Evolutionary conservation across 1,284 basidiomycete genomes (phyloP), one percentile per base, ranked within the genome.

Genomic region (Fomitopsis palustris): DNA sequence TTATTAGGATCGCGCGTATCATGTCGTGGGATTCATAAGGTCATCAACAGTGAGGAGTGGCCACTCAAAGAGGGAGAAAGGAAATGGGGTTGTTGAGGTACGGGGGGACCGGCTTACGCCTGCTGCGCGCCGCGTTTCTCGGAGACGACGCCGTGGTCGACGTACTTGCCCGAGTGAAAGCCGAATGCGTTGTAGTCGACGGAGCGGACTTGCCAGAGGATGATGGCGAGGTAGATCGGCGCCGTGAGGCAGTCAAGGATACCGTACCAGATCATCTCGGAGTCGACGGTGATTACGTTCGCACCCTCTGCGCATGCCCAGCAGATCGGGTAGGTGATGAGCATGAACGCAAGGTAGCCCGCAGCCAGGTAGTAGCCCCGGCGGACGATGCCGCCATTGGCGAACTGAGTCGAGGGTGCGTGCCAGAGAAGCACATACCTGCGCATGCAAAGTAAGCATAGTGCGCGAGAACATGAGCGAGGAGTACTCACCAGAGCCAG

Each of bases 201-300:
- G 6, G 16, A 38, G 17, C 63, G 54, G 42, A 77, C 25, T 17
- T 61, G 56, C 21, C 51, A 67, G 41, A 77, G 62, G 63, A 69
- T 72, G 43, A 65, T 51, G 41, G 72, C 31, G 16, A 76, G 65
- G 67, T 78, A 81, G 56, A 79, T 65, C 2, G 81, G 81, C 60
- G 79, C 83, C 59, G 81, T 75, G 61, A 85, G 57, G 19, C 85
- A 56, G 66, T 86, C 84, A 53, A 87, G 76, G 55, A 84, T 72
- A 59, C 83, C 84, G 68, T 85, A 86, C 72, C 82, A 84, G 57
- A 81, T 69, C 76, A 77, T 77, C 66, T 76, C 79, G 49, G 70
- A 69, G 38, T 74, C 71, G 9, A 77, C 73, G 0, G 70, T 64
- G 62, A 82, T 81, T 33, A 68, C 71, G 65, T 82, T 78, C 16